Evolutionary conservation across 2,329 filamentous ascomycete species (phyloP).

Genomic region (Cladophialophora carrionii): DNA sequence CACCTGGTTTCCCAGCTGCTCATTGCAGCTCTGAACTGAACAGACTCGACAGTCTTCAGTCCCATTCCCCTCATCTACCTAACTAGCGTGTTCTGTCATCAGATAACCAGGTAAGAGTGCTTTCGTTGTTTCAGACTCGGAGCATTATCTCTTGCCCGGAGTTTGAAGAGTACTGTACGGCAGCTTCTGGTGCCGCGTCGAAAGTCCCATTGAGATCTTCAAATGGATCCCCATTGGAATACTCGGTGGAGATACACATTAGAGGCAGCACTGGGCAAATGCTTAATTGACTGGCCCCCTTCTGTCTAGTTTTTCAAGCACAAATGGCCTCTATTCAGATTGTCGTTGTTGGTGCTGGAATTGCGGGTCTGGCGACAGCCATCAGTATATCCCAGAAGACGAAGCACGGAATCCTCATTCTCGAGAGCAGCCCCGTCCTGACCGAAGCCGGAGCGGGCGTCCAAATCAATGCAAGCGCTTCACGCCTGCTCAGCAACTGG

Average conservation of each 20-base stretch:
- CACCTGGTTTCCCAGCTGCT: neutral
- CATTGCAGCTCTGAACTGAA: neutral
- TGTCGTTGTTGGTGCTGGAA: constrained; percentile 40
- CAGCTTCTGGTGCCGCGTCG: neutral
- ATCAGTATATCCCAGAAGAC: constrained; percentile 38
- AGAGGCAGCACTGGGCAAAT: neutral
- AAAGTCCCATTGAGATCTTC: neutral
- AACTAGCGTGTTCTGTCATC: neutral
- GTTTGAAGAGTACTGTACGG: neutral
- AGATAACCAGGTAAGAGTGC: neutral
- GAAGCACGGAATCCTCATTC: constrained; percentile 38
- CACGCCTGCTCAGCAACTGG: constrained; percentile 32
- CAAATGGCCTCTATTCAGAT: constrained; percentile 10
- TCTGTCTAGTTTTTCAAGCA: neutral
- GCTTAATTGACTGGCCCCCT: neutral
- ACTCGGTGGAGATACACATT: neutral
- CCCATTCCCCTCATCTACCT: neutral
- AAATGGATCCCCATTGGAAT: neutral
- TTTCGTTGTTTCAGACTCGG: neutral
- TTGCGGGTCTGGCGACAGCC: constrained; percentile 41
- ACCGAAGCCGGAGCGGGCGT: constrained; percentile 37
- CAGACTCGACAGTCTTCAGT: neutral
- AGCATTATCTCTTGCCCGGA: neutral
- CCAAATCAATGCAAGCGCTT: constrained; percentile 36
- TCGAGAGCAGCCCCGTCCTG: constrained; percentile 37